Percentiles rank a stretch among this genome's conserved stretches.
Evolutionary conservation across 441 rosid species (phyloP).

Genomic region (Pelargonium cotyledonis): DNA sequence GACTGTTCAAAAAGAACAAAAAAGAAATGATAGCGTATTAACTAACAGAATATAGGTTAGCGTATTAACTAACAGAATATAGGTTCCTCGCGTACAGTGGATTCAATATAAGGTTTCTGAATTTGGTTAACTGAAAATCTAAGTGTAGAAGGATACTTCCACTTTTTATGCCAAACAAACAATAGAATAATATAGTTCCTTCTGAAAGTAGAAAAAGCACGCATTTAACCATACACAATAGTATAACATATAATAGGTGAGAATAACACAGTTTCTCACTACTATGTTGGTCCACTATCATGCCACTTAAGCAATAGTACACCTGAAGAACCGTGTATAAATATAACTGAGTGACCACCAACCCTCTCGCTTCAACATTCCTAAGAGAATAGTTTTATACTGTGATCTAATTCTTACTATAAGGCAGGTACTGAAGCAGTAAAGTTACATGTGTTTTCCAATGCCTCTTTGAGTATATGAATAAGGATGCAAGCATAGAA

Average conservation of each 20-base stretch:
- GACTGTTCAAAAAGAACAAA: not conserved
- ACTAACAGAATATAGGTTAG: not conserved
- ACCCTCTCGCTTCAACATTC: not conserved
- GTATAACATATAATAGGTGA: not conserved
- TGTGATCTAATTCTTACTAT: not conserved
- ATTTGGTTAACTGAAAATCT: not conserved
- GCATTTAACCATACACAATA: not conserved
- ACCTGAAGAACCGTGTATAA: not conserved
- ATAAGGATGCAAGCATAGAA: not conserved
- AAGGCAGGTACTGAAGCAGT: not conserved
- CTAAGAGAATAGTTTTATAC: not conserved
- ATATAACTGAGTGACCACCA: not conserved
- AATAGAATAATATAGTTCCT: not conserved
- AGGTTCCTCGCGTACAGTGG: not conserved
- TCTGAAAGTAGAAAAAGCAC: not conserved
- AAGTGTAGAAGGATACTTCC: not conserved
- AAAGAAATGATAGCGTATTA: not conserved
- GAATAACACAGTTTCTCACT: not conserved
- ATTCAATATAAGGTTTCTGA: not conserved
- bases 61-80: not conserved
- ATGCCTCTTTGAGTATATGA: not conserved
- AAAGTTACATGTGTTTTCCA: not conserved
- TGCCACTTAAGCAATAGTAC: not conserved
- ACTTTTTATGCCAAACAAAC: not conserved
- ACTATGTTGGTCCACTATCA: conserved; percentile 2